Conservation (phyloP, 768 basidiomycete genomes). For the Lactarius trivialis region DNA sequence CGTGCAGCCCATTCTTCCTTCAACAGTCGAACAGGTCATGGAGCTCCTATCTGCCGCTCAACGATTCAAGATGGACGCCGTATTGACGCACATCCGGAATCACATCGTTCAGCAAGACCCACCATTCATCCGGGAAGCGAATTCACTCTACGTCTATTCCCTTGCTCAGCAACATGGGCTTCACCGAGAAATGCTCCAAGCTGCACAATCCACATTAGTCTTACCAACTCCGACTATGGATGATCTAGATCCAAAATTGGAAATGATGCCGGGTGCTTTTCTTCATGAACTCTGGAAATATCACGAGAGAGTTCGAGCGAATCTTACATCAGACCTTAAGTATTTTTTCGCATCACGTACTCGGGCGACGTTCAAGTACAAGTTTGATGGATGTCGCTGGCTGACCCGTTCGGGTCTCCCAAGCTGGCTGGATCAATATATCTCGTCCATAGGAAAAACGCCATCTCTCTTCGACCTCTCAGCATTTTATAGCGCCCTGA, state of each 20-base stretch:
- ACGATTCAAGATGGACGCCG: conserved; percentile 5
- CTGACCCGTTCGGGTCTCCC: neutral
- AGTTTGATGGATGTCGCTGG: neutral
- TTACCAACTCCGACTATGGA: neutral
- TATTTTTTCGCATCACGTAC: neutral
- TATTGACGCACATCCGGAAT: conserved; percentile 1
- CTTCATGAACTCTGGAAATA: conserved; percentile 13
- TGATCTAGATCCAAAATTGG: neutral
- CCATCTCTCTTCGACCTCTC: neutral
- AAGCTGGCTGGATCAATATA: neutral
- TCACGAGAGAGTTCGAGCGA: neutral
- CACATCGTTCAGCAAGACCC: neutral
- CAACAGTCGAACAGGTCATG: neutral
- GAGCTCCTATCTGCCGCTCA: conserved; percentile 4
- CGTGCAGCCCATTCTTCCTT: neutral
- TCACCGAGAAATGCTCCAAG: conserved; percentile 3
- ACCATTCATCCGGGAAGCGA: neutral
- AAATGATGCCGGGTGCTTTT: neutral
- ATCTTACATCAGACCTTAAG: neutral
- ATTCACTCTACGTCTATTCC: neutral
- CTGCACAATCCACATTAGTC: neutral
- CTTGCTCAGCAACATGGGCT: conserved; percentile 5
- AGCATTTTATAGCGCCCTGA: neutral
- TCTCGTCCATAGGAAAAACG: neutral
- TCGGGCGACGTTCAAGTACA: accelerated